Percentiles rank a stretch among this genome's conserved stretches.
Conservation (phyloP, 768 basidiomycete species). For the Xanthoconium purpureum region DNA sequence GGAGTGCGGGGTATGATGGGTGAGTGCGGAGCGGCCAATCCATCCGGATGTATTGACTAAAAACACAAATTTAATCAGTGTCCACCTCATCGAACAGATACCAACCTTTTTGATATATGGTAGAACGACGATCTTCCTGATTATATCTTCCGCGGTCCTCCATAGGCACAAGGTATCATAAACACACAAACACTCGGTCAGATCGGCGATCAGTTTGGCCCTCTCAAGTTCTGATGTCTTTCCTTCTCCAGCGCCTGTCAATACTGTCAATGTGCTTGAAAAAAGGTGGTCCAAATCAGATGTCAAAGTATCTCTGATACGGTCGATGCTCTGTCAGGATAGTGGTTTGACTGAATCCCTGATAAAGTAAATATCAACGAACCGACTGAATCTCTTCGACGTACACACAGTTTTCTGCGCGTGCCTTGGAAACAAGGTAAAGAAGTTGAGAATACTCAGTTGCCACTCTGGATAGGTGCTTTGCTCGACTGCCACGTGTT, state of each 20-base stretch:
- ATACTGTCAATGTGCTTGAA: slow-evolving; percentile 50
- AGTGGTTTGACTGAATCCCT: slow-evolving; percentile 7
- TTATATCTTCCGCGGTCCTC: slow-evolving; percentile 85
- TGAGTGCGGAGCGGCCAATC: slow-evolving; percentile 65
- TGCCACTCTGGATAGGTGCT: slow-evolving; percentile 81
- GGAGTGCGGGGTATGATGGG: slow-evolving; percentile 79
- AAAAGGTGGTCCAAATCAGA: slow-evolving; percentile 86
- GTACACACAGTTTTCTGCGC: slow-evolving; percentile 71
- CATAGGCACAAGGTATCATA: slow-evolving; percentile 81
- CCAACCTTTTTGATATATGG: slow-evolving; percentile 74
- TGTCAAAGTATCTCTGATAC: slow-evolving; percentile 80
- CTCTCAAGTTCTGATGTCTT: slow-evolving; percentile 63
- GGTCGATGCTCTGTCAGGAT: slow-evolving; percentile 67
- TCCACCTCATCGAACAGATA: not conserved
- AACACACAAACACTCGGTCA: slow-evolving; percentile 74
- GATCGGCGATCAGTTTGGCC: slow-evolving; percentile 57
- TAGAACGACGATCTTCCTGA: slow-evolving; percentile 67
- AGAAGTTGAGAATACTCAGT: slow-evolving; percentile 89
- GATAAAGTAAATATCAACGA: slow-evolving; percentile 30
- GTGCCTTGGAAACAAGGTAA: slow-evolving; percentile 85
- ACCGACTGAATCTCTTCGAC: slow-evolving; percentile 87
- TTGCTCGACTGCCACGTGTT: slow-evolving; percentile 61
- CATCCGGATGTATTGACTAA: slow-evolving; percentile 73
- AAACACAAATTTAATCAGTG: slow-evolving; percentile 1
- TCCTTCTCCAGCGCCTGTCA: slow-evolving; percentile 47